phyloP scores from a whole-genome alignment of 768 basidiomycete species.

The Boletus sp. region DNA sequence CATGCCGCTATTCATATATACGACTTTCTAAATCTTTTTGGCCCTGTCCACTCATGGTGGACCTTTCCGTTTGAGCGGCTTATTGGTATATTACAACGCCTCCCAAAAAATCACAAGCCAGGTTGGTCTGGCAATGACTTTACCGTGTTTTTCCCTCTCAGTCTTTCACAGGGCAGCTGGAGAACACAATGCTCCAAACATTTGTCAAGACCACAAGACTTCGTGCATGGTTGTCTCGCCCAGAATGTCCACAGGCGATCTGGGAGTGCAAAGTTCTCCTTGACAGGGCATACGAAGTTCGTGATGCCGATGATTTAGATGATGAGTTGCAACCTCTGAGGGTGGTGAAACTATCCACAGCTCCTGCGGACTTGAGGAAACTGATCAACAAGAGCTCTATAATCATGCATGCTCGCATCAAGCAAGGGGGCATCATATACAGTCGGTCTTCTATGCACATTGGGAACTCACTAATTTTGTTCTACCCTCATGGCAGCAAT shows the following conservation, averaged over 20 bases:
- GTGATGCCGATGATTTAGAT: no score
- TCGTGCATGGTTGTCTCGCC: background rate
- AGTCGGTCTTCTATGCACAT: background rate
- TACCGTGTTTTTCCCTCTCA: no score
- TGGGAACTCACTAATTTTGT: no score
- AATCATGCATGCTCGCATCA: background rate
- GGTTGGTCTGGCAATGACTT: background rate
- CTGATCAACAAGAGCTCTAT: background rate
- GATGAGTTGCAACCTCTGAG: no score
- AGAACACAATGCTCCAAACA: no score
- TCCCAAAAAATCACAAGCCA: no score
- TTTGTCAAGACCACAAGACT: background rate
- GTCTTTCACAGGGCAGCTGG: background rate
- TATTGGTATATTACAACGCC: no score
- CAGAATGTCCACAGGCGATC: background rate
- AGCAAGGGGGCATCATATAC: background rate
- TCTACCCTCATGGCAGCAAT: background rate
- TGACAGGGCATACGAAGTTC: background rate
- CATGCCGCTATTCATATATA: slow-evolving; percentile 32
- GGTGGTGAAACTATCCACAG: no score
- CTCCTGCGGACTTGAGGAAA: background rate
- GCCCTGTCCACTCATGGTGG: slow-evolving; percentile 38
- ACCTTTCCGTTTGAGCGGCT: slow-evolving; percentile 23
- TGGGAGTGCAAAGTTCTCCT: background rate
- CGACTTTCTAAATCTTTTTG: slow-evolving; percentile 36